Conservation (phyloP, 768 basidiomycete species). For the Sistotremastrum niveocremeum region DNA sequence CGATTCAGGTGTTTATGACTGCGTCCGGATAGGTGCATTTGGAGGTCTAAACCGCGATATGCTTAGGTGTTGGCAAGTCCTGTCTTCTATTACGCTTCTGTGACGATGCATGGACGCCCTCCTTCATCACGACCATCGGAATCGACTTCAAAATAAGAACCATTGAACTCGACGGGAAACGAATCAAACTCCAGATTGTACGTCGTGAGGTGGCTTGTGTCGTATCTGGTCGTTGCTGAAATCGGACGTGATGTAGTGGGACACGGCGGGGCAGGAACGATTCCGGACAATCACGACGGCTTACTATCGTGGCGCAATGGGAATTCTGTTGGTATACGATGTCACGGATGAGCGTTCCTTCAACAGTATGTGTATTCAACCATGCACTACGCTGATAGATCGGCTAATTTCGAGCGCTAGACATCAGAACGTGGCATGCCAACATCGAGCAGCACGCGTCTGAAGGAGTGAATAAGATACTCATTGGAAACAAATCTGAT, state of each 20-base stretch:
- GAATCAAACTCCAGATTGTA: conserved; percentile 98
- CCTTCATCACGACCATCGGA: conserved; percentile 98
- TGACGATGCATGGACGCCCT: conserved; percentile 98
- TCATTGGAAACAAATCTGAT: conserved; percentile 98
- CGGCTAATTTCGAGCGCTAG: conserved; percentile 29
- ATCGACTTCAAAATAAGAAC: conserved; percentile 99
- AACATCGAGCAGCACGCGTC: conserved; percentile 99
- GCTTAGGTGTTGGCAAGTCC: conserved; percentile 86
- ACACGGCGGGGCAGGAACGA: conserved; percentile 97
- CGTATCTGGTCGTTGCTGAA: not conserved
- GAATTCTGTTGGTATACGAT: conserved; percentile 96
- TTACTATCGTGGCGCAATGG: conserved; percentile 98
- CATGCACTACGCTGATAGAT: conserved; percentile 5
- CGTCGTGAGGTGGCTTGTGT: conserved; percentile 17
- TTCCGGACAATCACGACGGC: conserved; percentile 98
- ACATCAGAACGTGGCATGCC: conserved; percentile 95
- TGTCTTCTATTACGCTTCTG: conserved; percentile 94
- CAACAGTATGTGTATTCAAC: conserved; percentile 58
- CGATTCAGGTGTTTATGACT: conserved; percentile 61
- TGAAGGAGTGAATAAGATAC: conserved; percentile 97
- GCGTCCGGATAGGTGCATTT: no score
- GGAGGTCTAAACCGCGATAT: not conserved
- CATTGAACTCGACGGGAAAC: conserved; percentile 95
- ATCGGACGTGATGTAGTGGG: conserved; percentile 52
- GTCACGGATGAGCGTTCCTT: conserved; percentile 92